Percentiles rank a stretch among this genome's conserved stretches.
Evolutionary conservation across 2,329 filamentous ascomycete genomes (phyloP).

Genomic region (Proliferodiscus dingleyae): DNA sequence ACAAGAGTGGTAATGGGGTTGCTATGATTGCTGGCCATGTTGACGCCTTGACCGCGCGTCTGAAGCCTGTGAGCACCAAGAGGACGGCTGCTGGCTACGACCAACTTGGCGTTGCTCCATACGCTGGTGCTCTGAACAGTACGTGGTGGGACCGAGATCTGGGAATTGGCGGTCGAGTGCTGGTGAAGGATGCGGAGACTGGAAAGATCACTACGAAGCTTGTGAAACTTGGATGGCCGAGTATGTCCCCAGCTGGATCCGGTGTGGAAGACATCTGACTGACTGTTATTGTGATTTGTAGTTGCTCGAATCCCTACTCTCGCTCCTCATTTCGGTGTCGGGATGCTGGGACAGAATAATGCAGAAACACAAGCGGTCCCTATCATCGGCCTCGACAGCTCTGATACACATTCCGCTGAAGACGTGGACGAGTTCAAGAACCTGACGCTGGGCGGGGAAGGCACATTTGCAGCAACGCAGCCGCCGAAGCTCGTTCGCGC

Average conservation of each 20-base stretch:
- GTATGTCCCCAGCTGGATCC: conserved; percentile 33
- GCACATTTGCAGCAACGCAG: conserved; percentile 74
- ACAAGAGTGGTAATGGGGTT: conserved; percentile 78
- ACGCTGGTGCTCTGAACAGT: conserved; percentile 77
- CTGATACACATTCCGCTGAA: conserved; percentile 42
- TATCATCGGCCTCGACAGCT: conserved; percentile 82
- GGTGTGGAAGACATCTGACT: too few relatives aligned
- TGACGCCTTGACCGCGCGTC: conserved; percentile 81
- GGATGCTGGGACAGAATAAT: conserved; percentile 65
- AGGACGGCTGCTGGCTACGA: conserved; percentile 80
- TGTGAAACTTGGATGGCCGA: conserved; percentile 90
- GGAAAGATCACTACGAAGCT: conserved; percentile 77
- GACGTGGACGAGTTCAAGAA: conserved; percentile 30
- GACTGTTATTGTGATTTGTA: too few relatives aligned
- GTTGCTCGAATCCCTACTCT: conserved; percentile 87
- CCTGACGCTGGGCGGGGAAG: conserved; percentile 21
- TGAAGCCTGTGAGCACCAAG: conserved; percentile 87
- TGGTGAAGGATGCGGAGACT: conserved; percentile 67
- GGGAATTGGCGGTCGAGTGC: conserved; percentile 80
- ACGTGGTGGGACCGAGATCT: conserved; percentile 99
- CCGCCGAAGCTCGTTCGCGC: conserved; percentile 79
- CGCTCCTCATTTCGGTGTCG: conserved; percentile 87
- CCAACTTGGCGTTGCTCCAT: conserved; percentile 88
- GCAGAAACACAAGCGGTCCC: conserved; percentile 91
- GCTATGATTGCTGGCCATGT: conserved; percentile 90